Evolutionary conservation across 768 basidiomycete genomes (phyloP).

Genomic region (Porpolomopsis calyptriformis): DNA sequence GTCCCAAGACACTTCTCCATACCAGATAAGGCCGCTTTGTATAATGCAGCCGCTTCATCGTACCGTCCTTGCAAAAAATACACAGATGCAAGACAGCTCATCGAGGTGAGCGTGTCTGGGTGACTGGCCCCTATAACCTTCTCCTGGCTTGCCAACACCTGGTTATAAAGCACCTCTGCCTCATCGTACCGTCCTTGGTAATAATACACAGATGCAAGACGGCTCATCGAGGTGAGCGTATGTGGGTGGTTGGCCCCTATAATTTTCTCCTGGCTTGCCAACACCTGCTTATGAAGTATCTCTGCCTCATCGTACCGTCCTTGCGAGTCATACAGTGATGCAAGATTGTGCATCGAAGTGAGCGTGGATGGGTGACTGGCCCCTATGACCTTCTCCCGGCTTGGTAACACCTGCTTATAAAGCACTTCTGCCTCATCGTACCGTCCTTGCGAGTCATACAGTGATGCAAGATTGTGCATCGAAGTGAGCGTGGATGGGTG

Average conservation of each 20-base stretch:
- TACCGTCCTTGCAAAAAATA: background rate
- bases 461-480: background rate
- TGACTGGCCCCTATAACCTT: background rate
- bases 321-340: background rate
- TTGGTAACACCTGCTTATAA: background rate
- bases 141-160: background rate
- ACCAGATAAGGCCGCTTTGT: too few relatives aligned
- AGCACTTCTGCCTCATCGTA: background rate
- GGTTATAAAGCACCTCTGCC: background rate
- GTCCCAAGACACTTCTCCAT: background rate
- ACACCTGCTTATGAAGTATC: conserved; percentile 8
- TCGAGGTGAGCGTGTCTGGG: background rate
- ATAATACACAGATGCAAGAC: background rate
- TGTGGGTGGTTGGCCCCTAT: background rate
- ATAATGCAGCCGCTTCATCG: background rate
- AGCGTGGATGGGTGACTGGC: background rate
- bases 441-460: background rate
- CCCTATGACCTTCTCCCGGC: background rate
- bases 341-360: background rate
- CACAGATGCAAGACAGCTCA: background rate
- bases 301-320: background rate
- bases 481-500: background rate
- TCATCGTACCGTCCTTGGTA: background rate
- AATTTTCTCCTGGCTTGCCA: background rate
- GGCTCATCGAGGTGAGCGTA: background rate